Conservation (phyloP, 1,284 basidiomycete genomes). For the Heterobasidion occidentale region DNA sequence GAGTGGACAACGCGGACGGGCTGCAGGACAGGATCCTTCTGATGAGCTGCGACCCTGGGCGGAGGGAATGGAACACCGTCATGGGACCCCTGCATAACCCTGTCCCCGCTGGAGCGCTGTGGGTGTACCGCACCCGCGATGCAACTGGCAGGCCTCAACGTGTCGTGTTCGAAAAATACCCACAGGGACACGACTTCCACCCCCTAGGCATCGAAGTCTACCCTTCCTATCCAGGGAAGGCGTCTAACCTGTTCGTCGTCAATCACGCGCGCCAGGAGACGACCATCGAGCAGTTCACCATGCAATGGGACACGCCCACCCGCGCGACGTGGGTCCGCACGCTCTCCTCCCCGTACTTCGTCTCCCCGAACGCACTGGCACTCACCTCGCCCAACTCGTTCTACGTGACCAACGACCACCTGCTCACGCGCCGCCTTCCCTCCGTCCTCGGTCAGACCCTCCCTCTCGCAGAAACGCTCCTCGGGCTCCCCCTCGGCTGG, state of each 20-base stretch:
- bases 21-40: constrained; percentile 35
- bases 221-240: constrained; percentile 35
- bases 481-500: constrained; percentile 50
- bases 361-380: constrained; percentile 58
- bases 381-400: constrained; percentile 55
- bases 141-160: constrained; percentile 9
- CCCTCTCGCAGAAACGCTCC: constrained; percentile 46
- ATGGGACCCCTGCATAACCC: constrained; percentile 46
- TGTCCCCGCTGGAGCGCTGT: constrained; percentile 20
- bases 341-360: constrained; percentile 43
- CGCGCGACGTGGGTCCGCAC: constrained; percentile 48
- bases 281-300: constrained; percentile 55
- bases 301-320: constrained; percentile 34
- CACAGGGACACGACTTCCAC: constrained; percentile 43
- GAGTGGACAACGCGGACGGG: constrained; percentile 24
- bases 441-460: constrained; percentile 35
- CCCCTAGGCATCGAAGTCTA: constrained; percentile 46
- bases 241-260: constrained; percentile 51
- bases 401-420: constrained; percentile 64
- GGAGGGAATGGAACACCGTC: constrained; percentile 56
- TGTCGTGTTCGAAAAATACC: constrained; percentile 33
- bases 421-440: constrained; percentile 55
- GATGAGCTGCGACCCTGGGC: constrained; percentile 44
- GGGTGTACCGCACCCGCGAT: constrained; percentile 11
- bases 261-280: constrained; percentile 54